A percentile compares a stretch with the other conserved stretches of the same genome.
Evolutionary conservation across 768 basidiomycete genomes (phyloP).

Genomic region (Podaxis sp.): DNA sequence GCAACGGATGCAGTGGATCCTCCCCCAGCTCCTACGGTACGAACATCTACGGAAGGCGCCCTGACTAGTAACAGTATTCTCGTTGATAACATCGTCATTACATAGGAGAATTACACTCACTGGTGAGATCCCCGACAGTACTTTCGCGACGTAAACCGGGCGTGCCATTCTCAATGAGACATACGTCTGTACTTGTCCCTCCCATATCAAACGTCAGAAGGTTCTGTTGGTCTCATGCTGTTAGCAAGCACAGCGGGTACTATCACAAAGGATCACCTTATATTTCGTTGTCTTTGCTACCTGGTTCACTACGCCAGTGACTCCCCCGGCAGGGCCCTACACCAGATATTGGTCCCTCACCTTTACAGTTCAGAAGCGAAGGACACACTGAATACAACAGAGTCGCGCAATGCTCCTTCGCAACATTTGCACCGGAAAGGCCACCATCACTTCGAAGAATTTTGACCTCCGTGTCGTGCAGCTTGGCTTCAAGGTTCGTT

Average conservation of each 20-base stretch:
- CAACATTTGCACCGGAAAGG: constrained; percentile 18
- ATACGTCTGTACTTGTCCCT: constrained; percentile 24
- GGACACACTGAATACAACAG: constrained; percentile 18
- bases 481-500: constrained; percentile 17
- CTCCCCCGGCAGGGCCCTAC: constrained; percentile 24
- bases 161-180: constrained; percentile 24
- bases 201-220: constrained; percentile 26
- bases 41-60: constrained; percentile 24
- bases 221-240: constrained; percentile 14
- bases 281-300: constrained; percentile 13
- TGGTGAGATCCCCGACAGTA: constrained; percentile 22
- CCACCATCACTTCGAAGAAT: constrained; percentile 25
- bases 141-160: constrained; percentile 23
- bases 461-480: constrained; percentile 19
- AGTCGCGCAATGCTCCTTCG: constrained; percentile 23
- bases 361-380: neutral
- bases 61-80: constrained; percentile 13
- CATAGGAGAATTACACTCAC: constrained; percentile 3
- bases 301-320: constrained; percentile 21
- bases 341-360: neutral
- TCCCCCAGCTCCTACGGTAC: constrained; percentile 19
- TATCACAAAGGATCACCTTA: constrained; percentile 2
- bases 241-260: neutral
- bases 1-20: constrained; percentile 18
- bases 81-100: neutral